A percentile compares a stretch with the other conserved stretches of the same genome.
phyloP scores from a whole-genome alignment of 2,329 filamentous ascomycete species.

The Didymella arachidicola region DNA sequence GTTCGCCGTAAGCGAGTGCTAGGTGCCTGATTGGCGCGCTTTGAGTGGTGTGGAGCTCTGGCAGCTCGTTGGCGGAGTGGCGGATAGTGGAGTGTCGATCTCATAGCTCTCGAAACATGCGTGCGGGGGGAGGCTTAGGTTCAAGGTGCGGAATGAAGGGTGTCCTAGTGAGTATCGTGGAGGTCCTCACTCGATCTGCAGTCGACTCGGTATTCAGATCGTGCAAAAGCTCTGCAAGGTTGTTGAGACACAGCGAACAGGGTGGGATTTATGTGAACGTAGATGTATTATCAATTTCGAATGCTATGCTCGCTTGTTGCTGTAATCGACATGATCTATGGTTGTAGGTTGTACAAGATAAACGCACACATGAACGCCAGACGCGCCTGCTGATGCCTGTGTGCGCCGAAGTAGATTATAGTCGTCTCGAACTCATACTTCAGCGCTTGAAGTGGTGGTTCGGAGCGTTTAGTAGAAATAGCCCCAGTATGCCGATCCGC shows the following conservation, averaged over 20 bases:
- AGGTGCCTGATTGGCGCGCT: slow-evolving; percentile 18
- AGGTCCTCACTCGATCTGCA: background rate
- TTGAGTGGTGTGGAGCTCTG: background rate
- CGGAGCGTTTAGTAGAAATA: slow-evolving; percentile 17
- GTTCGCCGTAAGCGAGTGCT: slow-evolving; percentile 14
- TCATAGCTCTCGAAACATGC: background rate
- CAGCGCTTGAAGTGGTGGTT: slow-evolving; percentile 43
- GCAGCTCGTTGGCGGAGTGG: slow-evolving; percentile 9
- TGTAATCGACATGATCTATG: slow-evolving; percentile 11
- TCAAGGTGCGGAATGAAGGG: background rate
- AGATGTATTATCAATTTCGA: slow-evolving; percentile 1
- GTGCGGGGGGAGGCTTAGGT: slow-evolving; percentile 4
- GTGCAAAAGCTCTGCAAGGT: background rate
- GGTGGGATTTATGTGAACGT: background rate
- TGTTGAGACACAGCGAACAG: background rate
- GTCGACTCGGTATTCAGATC: background rate
- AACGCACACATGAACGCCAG: slow-evolving; percentile 14
- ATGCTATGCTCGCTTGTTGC: slow-evolving; percentile 16
- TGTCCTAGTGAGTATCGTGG: background rate
- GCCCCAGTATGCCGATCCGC: slow-evolving; percentile 5
- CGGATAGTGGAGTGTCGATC: slow-evolving; percentile 4
- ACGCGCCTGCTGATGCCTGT: slow-evolving; percentile 12
- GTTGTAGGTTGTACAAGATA: slow-evolving; percentile 12
- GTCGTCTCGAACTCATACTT: slow-evolving; percentile 29
- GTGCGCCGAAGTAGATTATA: slow-evolving; percentile 9